Evolutionary conservation across 768 basidiomycete genomes (phyloP), one percentile per base, ranked within the genome.

Genomic region (Leccinum uliginosum): DNA sequence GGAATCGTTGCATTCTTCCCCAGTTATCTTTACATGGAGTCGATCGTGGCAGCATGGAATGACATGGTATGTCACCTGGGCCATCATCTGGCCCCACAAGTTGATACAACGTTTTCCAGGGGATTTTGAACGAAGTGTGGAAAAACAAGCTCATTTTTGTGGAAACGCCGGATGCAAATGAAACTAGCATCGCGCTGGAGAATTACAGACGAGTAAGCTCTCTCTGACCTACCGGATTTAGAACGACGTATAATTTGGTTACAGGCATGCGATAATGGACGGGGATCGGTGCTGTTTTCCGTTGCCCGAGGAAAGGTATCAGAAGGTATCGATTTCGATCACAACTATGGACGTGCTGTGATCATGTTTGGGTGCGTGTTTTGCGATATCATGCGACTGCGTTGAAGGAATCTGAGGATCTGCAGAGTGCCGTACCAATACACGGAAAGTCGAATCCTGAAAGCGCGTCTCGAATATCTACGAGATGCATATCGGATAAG

Each of bases 261-360:
- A 10, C 53, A 96, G 95, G 97, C 97, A 27, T 99, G 97, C 71
- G 93, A 98, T 72, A 99, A 99, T 68, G 97, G 97, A 43, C 85
- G 97, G 50, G 97, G 97, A 2, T 97, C 97, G 19, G 94, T 98
- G 27, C 78, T 99, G 29, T 78, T 99, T 40, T 98, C 97, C 23
- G 97, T 99, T 32, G 97, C 97, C 27, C 86, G 97, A 77, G 97
- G 97, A 3, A 99, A 99, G 72, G 97, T 99, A 0, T 98, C 97
- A 0, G 97, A 99, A 74, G 97, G 97, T n/a, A 99, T 99, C 66
- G 97, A 99, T 84, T 99, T 99, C 67, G 97, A 99, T 70, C 97
- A 99, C 74, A 98, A 99, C 71, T 99, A 98, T 69, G 97, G 97
- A 2, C 83, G 97, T 50, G 97, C 97, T 63, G 94, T 98, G 69